These are phyloP conservation scores for Euphrasia confusa DNA, from an alignment of 257 asterid species.

Conservation along the genomic window DNA sequence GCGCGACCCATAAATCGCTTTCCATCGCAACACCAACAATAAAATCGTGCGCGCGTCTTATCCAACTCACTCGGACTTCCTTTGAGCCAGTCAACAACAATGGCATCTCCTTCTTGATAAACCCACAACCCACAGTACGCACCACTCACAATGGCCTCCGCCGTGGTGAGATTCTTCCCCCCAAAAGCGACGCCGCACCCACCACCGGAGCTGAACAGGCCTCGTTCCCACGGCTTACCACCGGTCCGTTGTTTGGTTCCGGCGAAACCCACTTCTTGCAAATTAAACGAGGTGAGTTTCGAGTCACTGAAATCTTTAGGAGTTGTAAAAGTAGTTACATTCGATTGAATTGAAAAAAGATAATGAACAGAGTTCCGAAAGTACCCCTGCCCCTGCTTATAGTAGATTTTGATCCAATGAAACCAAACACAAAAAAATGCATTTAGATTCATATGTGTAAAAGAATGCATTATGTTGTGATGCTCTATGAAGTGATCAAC, in stretches of 20 bases:
- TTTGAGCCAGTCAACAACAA: conserved; percentile 5
- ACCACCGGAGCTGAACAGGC: conserved; percentile 14
- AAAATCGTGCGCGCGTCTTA: not conserved
- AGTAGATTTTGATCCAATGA: not conserved
- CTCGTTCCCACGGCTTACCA: conserved; percentile 12
- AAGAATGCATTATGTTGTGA: too few species aligned
- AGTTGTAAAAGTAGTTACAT: too few species aligned
- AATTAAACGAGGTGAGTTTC: conserved; percentile 33
- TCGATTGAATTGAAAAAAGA: not conserved
- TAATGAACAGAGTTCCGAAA: not conserved
- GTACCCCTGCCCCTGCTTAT: not conserved
- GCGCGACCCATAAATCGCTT: too few species aligned
- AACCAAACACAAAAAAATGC: too few species aligned
- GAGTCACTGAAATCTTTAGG: not conserved
- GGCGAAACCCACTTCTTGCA: conserved; percentile 30
- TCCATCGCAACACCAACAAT: not conserved
- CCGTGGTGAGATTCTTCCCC: conserved; percentile 26
- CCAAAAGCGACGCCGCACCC: conserved; percentile 23
- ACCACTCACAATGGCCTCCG: conserved; percentile 25
- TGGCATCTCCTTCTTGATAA: conserved; percentile 19
- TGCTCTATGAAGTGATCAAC: not conserved
- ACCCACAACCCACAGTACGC: conserved; percentile 1
- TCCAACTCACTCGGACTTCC: not conserved
- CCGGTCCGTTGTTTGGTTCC: conserved; percentile 16
- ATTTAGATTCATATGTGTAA: too few species aligned